Percentiles rank a stretch among this genome's conserved stretches.
Conservation (phyloP, 139 green algal genomes). For the Pleodorina starrii region DNA sequence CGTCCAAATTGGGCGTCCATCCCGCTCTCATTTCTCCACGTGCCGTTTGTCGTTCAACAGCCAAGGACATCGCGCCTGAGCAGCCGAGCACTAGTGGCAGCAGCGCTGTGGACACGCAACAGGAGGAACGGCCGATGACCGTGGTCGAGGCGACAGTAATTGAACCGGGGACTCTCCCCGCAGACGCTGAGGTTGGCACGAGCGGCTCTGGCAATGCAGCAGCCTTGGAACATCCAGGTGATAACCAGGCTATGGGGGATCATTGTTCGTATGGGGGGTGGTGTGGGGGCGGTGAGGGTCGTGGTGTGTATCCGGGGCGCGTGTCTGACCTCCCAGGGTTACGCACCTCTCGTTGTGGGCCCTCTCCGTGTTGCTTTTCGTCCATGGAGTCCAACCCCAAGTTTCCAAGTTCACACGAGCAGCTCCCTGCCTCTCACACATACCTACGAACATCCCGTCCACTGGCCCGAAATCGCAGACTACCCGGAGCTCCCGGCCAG, state of each 20-base stretch:
- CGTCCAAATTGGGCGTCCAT: not conserved
- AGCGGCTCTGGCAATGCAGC: not conserved
- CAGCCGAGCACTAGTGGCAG: constrained; percentile 1
- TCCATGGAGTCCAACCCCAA: too few relatives aligned
- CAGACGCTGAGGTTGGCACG: not conserved
- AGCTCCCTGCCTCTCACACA: too few relatives aligned
- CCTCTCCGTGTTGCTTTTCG: too few relatives aligned
- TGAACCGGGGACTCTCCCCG: not conserved
- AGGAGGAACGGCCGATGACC: not conserved
- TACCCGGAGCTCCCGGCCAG: not conserved
- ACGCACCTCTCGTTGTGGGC: too few relatives aligned
- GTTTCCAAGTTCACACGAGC: too few relatives aligned
- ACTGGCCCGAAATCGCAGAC: too few relatives aligned
- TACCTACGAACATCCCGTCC: too few relatives aligned
- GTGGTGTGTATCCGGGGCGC: too few relatives aligned
- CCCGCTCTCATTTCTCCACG: not conserved
- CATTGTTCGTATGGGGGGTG: too few relatives aligned
- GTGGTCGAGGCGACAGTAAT: constrained; percentile 14
- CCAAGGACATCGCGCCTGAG: not conserved
- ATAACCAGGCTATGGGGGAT: not conserved
- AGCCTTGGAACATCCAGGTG: not conserved
- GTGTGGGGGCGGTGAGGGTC: too few relatives aligned
- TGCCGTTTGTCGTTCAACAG: not conserved
- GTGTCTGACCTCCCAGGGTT: too few relatives aligned
- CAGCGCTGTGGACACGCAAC: not conserved